Conservation (phyloP, 2,329 filamentous ascomycete species). For the Cercospora citrullina region DNA sequence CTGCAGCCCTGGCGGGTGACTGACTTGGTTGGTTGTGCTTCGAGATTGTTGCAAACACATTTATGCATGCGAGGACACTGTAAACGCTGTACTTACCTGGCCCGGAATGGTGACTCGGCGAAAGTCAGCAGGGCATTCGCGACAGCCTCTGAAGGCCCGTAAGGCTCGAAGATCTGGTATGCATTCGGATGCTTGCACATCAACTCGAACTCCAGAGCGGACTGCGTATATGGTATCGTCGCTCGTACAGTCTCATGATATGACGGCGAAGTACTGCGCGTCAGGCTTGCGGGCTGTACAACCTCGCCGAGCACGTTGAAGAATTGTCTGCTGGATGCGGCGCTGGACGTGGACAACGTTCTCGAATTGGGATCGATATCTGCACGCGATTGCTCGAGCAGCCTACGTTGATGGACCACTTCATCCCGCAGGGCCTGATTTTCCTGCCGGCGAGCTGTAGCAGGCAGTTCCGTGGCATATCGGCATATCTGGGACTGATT, state of each 20-base stretch:
- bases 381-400: neutral
- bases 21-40: neutral
- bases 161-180: neutral
- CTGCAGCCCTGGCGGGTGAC: neutral
- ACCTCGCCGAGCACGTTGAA: neutral
- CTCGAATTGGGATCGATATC: neutral
- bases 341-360: neutral
- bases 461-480: neutral
- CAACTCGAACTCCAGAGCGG: neutral
- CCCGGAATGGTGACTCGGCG: neutral
- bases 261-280: neutral
- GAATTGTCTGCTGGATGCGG: neutral
- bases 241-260: neutral
- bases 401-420: neutral
- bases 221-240: neutral
- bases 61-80: too few species aligned
- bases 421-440: neutral
- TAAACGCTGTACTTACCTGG: neutral
- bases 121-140: neutral
- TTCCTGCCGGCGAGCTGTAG: neutral
- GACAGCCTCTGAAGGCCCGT: neutral
- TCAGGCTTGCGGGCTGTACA: neutral
- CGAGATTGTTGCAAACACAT: neutral
- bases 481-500: neutral
- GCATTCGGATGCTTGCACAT: neutral